Evolutionary conservation across 2,329 filamentous ascomycete genomes (phyloP).

Genomic region (Pseudocercospora pini-densiflorae): DNA sequence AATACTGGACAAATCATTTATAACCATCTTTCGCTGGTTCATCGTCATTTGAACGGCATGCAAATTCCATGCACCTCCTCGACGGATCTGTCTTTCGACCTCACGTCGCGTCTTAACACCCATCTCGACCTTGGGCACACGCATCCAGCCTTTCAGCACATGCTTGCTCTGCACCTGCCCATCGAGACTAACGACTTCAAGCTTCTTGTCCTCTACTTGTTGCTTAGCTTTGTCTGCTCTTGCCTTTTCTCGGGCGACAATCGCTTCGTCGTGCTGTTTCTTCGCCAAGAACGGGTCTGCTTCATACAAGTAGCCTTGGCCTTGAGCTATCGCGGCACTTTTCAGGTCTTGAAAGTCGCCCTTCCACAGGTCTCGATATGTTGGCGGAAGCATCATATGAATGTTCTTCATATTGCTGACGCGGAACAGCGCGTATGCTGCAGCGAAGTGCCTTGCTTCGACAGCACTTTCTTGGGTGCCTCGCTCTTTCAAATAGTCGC

Average conservation of each 20-base stretch:
- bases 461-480: constrained; percentile 78
- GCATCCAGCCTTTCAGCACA: constrained; percentile 71
- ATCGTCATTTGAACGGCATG: constrained; percentile 69
- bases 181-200: constrained; percentile 55
- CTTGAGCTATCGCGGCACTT: constrained; percentile 76
- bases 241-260: constrained; percentile 77
- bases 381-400: constrained; percentile 90
- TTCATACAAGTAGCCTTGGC: constrained; percentile 86
- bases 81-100: constrained; percentile 78
- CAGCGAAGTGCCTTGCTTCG: constrained; percentile 91
- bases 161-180: constrained; percentile 45
- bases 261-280: constrained; percentile 78
- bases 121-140: constrained; percentile 90
- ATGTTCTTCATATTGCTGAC: constrained; percentile 96
- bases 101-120: constrained; percentile 77
- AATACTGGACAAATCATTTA: constrained; percentile 75
- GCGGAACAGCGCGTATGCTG: constrained; percentile 87
- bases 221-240: constrained; percentile 68
- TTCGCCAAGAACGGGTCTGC: constrained; percentile 88
- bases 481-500: constrained; percentile 71
- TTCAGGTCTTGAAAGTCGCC: constrained; percentile 83
- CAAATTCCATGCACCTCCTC: constrained; percentile 85
- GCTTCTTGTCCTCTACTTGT: constrained; percentile 58
- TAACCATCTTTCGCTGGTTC: constrained; percentile 61
- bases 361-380: constrained; percentile 90